These are phyloP conservation scores for Panaeolus cyanescens DNA, from an alignment of 768 basidiomycete genomes.

Conservation along the genomic window DNA sequence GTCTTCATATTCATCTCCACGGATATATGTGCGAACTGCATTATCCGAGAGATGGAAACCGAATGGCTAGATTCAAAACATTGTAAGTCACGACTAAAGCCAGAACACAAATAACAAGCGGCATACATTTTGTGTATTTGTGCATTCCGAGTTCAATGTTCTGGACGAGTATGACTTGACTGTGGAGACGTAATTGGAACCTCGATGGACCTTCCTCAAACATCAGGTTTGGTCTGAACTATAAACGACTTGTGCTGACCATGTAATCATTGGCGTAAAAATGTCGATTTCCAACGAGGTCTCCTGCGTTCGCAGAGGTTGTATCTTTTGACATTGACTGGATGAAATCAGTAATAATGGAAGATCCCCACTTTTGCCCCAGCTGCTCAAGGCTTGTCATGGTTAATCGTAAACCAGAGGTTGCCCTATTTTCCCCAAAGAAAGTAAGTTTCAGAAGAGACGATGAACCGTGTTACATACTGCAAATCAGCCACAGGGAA, in stretches of 20 bases:
- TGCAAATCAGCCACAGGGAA: slow-evolving; percentile 55
- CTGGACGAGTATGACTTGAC: slow-evolving; percentile 63
- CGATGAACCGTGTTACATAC: slow-evolving; percentile 23
- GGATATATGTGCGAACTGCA: slow-evolving; percentile 59
- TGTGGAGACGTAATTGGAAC: slow-evolving; percentile 57
- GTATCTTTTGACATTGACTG: slow-evolving; percentile 34
- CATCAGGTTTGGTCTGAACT: neutral
- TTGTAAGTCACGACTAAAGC: neutral
- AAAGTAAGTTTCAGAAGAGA: neutral
- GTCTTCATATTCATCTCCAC: slow-evolving; percentile 71
- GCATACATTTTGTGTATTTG: slow-evolving; percentile 56
- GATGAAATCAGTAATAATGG: slow-evolving; percentile 37
- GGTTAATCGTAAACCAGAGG: slow-evolving; percentile 54
- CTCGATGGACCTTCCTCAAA: slow-evolving; percentile 56
- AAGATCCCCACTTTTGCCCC: slow-evolving; percentile 54
- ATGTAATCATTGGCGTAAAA: slow-evolving; percentile 71
- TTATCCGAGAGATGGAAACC: slow-evolving; percentile 75
- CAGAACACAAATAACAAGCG: neutral
- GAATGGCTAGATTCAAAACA: slow-evolving; percentile 39
- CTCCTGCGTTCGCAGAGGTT: slow-evolving; percentile 54
- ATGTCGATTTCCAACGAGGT: slow-evolving; percentile 58
- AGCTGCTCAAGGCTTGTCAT: slow-evolving; percentile 49
- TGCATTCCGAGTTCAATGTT: slow-evolving; percentile 62
- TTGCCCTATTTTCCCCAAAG: slow-evolving; percentile 43
- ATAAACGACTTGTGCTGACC: slow-evolving; percentile 33